Conservation (phyloP, 1,139 yeast genomes). For the Blastobotrys illinoisensis region DNA sequence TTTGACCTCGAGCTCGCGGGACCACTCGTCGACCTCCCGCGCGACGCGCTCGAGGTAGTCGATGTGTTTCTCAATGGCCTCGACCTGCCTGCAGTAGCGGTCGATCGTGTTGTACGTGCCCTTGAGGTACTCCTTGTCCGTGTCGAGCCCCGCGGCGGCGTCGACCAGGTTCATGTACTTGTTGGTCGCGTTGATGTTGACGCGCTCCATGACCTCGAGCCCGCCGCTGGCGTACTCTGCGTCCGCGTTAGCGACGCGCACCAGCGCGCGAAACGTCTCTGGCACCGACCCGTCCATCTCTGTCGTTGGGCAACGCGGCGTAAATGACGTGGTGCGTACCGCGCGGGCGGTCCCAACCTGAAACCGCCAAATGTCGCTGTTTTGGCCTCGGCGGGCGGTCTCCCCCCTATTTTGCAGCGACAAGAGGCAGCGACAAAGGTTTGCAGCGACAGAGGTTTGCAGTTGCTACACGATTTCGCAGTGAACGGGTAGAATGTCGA, state of each 20-base stretch:
- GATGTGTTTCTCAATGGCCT: constrained; percentile 42
- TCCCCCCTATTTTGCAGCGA: not conserved
- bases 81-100: constrained; percentile 15
- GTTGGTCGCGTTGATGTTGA: constrained; percentile 27
- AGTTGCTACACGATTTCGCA: too few relatives aligned
- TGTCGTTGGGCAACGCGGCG: not conserved
- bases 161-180: constrained; percentile 29
- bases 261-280: constrained; percentile 12
- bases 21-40: constrained; percentile 56
- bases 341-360: not conserved
- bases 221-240: constrained; percentile 29
- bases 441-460: too few relatives aligned
- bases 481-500: too few relatives aligned
- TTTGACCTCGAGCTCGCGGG: constrained; percentile 47
- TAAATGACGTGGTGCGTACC: not conserved
- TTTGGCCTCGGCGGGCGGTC: not conserved
- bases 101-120: constrained; percentile 17
- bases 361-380: not conserved
- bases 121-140: constrained; percentile 20
- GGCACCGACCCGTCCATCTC: not conserved
- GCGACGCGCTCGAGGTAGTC: constrained; percentile 43
- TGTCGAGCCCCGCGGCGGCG: constrained; percentile 24
- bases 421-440: too few relatives aligned
- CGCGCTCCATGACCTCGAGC: constrained; percentile 32
- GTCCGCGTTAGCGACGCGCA: constrained; percentile 29